Evolutionary conservation across 176 grass and related monocot genomes (phyloP).

Genomic region (Coix lacrymajobi): DNA sequence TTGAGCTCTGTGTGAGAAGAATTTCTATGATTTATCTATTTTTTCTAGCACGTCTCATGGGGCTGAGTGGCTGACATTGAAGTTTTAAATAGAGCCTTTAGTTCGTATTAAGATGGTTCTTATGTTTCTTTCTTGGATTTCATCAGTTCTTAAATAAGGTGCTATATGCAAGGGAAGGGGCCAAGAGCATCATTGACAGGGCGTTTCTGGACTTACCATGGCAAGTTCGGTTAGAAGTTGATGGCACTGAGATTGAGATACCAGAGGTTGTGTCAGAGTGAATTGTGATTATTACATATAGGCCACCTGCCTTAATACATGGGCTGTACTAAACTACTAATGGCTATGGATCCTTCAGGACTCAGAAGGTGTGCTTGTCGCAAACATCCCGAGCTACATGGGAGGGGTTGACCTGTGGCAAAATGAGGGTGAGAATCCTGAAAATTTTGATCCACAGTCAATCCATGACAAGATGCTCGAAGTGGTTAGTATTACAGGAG

Average conservation of each 20-base stretch:
- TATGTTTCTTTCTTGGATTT: neutral
- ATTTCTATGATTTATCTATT: neutral
- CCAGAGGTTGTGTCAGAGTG: conserved; percentile 56
- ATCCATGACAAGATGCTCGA: conserved; percentile 84
- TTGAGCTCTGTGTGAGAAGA: neutral
- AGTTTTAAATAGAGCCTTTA: no score
- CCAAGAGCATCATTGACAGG: conserved; percentile 80
- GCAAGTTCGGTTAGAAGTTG: conserved; percentile 74
- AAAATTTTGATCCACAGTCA: conserved; percentile 64
- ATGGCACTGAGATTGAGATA: conserved; percentile 73
- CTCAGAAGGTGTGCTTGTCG: conserved; percentile 71
- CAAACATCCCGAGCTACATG: conserved; percentile 85
- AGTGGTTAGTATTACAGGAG: conserved; percentile 73
- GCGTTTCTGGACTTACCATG: conserved; percentile 72
- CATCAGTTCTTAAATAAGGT: conserved; percentile 89
- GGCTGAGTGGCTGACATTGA: no score
- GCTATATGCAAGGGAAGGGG: conserved; percentile 85
- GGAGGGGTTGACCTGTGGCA: conserved; percentile 85
- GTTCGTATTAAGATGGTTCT: neutral
- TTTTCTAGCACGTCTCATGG: neutral
- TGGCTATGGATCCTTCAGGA: conserved; percentile 36
- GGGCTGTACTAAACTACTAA: neutral
- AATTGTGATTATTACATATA: neutral
- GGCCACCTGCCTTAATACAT: no score
- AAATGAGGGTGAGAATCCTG: conserved; percentile 48